phyloP scores from a whole-genome alignment of 106 monocot species.

The Acanthochlamys bracteata region DNA sequence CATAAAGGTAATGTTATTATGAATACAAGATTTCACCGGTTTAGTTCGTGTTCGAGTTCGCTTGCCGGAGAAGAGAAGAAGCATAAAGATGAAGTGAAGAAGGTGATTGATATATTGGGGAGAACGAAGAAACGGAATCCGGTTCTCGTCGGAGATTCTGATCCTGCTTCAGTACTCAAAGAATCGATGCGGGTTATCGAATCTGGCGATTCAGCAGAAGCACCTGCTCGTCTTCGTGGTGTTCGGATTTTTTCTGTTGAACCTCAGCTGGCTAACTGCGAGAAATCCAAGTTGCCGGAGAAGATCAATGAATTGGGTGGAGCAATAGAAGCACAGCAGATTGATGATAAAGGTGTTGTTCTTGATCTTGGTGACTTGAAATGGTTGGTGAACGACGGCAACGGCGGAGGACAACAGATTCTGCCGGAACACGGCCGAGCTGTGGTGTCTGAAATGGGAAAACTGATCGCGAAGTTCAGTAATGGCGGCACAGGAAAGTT shows the following conservation, averaged over 20 bases:
- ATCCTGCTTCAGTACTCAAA: slow-evolving; percentile 23
- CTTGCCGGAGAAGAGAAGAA: slow-evolving; percentile 1
- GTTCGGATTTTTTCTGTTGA: slow-evolving; percentile 25
- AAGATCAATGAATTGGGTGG: slow-evolving; percentile 31
- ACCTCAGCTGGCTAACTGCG: slow-evolving; percentile 15
- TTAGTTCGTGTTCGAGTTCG: no score
- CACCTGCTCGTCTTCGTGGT: not conserved
- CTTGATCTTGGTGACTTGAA: slow-evolving; percentile 75
- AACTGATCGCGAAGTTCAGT: slow-evolving; percentile 25
- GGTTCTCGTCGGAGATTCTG: slow-evolving; percentile 61
- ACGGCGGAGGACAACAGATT: slow-evolving; percentile 6
- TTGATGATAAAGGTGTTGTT: slow-evolving; percentile 25
- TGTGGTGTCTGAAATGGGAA: slow-evolving; percentile 53
- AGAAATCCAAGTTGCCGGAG: slow-evolving; percentile 10
- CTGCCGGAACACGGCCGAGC: slow-evolving; percentile 27
- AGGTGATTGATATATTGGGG: slow-evolving; percentile 38
- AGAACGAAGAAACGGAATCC: slow-evolving; percentile 55
- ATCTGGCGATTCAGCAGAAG: slow-evolving; percentile 6
- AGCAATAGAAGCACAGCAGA: slow-evolving; percentile 20
- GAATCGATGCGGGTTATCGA: slow-evolving; percentile 41
- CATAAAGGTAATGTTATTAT: no score
- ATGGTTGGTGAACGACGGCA: slow-evolving; percentile 62
- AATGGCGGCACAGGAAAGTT: slow-evolving; percentile 14
- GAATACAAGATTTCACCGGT: no score
- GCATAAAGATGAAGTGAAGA: slow-evolving; percentile 20